Conservation (phyloP, 371 early-diverging fungal species). For the Lichtheimia hyalospora region DNA sequence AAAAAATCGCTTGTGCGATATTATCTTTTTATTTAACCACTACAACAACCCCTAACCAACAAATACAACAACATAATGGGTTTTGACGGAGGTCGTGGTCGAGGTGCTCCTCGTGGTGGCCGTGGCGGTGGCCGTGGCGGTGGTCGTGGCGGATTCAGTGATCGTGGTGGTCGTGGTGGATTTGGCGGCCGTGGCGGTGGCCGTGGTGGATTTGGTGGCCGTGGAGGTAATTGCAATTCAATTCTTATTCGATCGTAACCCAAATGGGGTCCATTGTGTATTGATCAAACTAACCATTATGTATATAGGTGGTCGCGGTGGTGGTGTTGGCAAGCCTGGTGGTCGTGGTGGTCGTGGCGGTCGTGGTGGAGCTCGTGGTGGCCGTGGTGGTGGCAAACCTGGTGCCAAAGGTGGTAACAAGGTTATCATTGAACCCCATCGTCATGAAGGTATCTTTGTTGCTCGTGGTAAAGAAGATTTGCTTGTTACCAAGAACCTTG, state of each 20-base stretch:
- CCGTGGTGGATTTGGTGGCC: conserved; percentile 33
- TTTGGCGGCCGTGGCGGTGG: conserved; percentile 49
- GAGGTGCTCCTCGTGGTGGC: conserved; percentile 1
- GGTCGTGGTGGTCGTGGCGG: conserved; percentile 47
- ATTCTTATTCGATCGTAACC: no score
- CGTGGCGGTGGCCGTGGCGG: not conserved
- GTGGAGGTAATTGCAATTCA: conserved; percentile 4
- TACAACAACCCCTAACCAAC: not conserved
- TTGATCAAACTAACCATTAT: not conserved
- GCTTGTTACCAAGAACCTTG: conserved; percentile 98
- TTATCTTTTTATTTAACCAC: no score
- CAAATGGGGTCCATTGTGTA: no score
- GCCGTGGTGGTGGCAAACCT: conserved; percentile 59
- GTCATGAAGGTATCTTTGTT: conserved; percentile 97
- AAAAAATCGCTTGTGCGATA: not conserved
- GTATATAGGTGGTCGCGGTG: conserved; percentile 20
- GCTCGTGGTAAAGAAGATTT: conserved; percentile 99
- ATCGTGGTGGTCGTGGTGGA: conserved; percentile 7
- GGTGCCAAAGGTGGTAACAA: conserved; percentile 89
- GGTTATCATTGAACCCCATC: conserved; percentile 96
- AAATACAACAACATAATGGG: conserved; percentile 7
- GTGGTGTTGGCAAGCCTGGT: conserved; percentile 27
- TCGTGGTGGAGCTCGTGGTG: conserved; percentile 50
- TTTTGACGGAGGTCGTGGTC: conserved; percentile 9
- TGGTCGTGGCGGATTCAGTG: not conserved